phyloP scores from a whole-genome alignment of 1,284 basidiomycete species.

The Dichomitus squalens region DNA sequence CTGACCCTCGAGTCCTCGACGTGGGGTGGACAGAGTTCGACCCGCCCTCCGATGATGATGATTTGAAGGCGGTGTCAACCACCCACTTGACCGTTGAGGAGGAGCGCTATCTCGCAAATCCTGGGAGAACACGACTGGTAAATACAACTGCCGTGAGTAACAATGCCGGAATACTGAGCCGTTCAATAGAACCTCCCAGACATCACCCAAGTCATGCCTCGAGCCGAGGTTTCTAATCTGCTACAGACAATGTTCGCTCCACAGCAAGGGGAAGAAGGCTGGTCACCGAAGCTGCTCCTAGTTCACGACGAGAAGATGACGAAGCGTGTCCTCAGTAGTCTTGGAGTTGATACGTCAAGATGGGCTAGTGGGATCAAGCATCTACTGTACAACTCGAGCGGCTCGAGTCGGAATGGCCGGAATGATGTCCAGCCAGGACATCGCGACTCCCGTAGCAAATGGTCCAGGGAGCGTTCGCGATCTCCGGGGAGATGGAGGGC shows the following conservation, averaged over 20 bases:
- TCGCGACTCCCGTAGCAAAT: neutral
- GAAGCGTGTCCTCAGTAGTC: constrained; percentile 21
- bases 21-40: constrained; percentile 35
- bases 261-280: neutral
- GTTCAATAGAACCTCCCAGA: constrained; percentile 8
- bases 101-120: constrained; percentile 27
- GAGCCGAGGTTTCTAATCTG: constrained; percentile 4
- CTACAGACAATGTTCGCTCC: constrained; percentile 24
- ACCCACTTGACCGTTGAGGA: constrained; percentile 31
- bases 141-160: neutral
- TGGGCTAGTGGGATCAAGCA: constrained; percentile 29
- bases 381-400: constrained; percentile 22
- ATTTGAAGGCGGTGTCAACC: constrained; percentile 21
- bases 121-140: constrained; percentile 24
- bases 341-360: constrained; percentile 27
- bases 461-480: constrained; percentile 24
- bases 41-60: constrained; percentile 18
- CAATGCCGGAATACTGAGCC: neutral
- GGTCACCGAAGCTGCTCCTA: constrained; percentile 29
- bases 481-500: constrained; percentile 26
- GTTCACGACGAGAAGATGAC: constrained; percentile 30
- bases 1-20: constrained; percentile 35
- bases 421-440: neutral
- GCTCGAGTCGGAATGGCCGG: neutral
- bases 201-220: constrained; percentile 12